A percentile compares a stretch with the other conserved stretches of the same genome.
phyloP scores from a whole-genome alignment of 306 rosid species.

The Dalbergia oliveri region DNA sequence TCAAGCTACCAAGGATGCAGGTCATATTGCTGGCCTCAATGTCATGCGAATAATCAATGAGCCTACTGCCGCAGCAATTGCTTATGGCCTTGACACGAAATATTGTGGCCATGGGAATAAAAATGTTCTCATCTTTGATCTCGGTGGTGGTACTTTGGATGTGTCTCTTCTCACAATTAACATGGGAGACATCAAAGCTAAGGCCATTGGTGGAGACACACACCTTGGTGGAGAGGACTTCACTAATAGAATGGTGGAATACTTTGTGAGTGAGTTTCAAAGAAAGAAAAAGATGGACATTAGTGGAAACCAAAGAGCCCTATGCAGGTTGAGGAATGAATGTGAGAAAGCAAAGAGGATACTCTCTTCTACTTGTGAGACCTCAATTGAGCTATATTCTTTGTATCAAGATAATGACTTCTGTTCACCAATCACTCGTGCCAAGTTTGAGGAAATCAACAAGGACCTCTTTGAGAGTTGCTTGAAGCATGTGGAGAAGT shows the following conservation, averaged over 20 bases:
- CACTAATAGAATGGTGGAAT: constrained; percentile 23
- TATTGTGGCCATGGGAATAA: neutral
- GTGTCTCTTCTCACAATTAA: constrained; percentile 24
- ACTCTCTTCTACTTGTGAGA: neutral
- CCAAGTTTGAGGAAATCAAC: constrained; percentile 27
- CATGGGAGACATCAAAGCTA: neutral
- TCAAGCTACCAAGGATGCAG: constrained; percentile 13
- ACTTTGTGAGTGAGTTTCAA: constrained; percentile 3
- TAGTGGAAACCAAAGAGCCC: neutral
- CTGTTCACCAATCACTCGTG: neutral
- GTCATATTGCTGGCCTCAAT: constrained; percentile 24
- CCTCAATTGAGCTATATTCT: constrained; percentile 23
- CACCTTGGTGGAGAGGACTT: constrained; percentile 48
- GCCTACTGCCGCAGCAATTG: neutral
- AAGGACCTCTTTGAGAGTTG: neutral
- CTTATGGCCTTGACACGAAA: constrained; percentile 17
- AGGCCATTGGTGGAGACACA: constrained; percentile 21
- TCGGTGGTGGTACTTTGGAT: constrained; percentile 49
- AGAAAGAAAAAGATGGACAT: constrained; percentile 32
- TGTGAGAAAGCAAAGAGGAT: constrained; percentile 42
- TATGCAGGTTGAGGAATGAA: constrained; percentile 34
- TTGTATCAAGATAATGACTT: neutral
- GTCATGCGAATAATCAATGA: constrained; percentile 11
- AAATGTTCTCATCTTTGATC: constrained; percentile 25
- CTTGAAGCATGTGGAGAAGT: neutral